Base-by-base conservation (phyloP, 2,329 filamentous ascomycete genomes). In the Zymoseptoria passerinii region DNA sequence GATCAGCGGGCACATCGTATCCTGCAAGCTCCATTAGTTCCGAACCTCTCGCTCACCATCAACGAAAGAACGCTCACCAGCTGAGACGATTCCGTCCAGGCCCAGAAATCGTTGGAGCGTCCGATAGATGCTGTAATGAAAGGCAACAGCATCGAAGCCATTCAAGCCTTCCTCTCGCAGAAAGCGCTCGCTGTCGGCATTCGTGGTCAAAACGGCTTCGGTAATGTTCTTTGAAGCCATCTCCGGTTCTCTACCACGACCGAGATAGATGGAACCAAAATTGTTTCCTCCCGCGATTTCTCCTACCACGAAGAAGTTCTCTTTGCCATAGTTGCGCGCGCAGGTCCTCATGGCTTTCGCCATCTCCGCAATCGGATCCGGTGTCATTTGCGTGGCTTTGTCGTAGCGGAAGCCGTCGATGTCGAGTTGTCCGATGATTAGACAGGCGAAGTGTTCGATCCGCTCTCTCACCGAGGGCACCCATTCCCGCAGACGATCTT, bases 401-500 rank as follows among this genome's bases (percentile, higher is more conserved):
- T 86, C 83, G 69, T 83, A 83, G 50, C 83, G 79, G 65, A 83
- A 84, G 0, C 82, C 83, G 65, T 86, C 83, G 56, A 86, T 79
- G 64, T 86, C 83, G 8, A 86, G 74, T 64, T 78, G 79, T 13
- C 73, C 70, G 58, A 86, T 83, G 8, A 81, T 75, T 66, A 85
- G 80, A 68, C 83, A 86, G 1, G 81, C 83, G 63, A 84, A 82
- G 28, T 77, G 77, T 61, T 80, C 77, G 48, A 85, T 70, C 62
- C 80, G 81, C 28, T 78, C 74, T n/a, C 76, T 73, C 0, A 85
- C 82, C 8, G 78, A 78, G 3, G 80, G 78, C 23, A 78, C 50
- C 83, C 83, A 86, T 65, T 84, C 82, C 50, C 83, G 79, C 2
- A 86, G 74, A 67, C 83, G 82, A 68, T 86, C 83, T 70, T 86